A percentile compares a stretch with the other conserved stretches of the same genome.
Conservation (phyloP, 1,284 basidiomycete species). For the Hymenochaete sp. region DNA sequence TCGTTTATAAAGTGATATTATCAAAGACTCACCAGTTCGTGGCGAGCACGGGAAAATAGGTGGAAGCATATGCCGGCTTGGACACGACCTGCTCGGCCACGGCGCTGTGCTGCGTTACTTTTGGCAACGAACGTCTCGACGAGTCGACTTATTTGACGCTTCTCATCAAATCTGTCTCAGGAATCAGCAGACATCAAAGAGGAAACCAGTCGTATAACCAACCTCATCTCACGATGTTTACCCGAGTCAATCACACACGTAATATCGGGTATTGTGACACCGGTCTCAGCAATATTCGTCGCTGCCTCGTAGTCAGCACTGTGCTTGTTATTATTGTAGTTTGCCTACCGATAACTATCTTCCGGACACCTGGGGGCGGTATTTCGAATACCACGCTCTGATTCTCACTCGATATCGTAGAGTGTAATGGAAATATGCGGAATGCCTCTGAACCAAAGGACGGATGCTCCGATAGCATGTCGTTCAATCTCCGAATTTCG, state of each 20-base stretch:
- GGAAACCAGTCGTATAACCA: constrained; percentile 13
- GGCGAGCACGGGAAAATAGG: constrained; percentile 83
- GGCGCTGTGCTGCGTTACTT: constrained; percentile 90
- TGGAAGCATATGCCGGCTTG: constrained; percentile 91
- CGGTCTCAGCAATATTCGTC: constrained; percentile 84
- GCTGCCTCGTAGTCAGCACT: constrained; percentile 31
- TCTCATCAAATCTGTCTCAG: constrained; percentile 81
- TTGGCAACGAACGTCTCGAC: constrained; percentile 89
- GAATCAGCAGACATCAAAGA: constrained; percentile 12
- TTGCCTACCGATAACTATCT: constrained; percentile 81
- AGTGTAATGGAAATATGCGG: constrained; percentile 87
- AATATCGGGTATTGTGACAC: constrained; percentile 97
- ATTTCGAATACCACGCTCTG: constrained; percentile 88
- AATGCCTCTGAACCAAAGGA: constrained; percentile 68
- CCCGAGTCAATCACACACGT: constrained; percentile 97
- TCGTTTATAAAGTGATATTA: neutral
- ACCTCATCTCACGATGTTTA: constrained; percentile 91
- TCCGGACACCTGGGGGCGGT: constrained; percentile 71
- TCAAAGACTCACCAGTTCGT: constrained; percentile 55
- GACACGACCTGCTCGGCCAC: constrained; percentile 89
- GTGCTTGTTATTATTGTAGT: neutral
- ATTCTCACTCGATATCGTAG: constrained; percentile 83
- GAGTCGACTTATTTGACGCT: constrained; percentile 89
- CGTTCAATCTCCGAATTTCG: constrained; percentile 86
- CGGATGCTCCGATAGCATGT: constrained; percentile 72